A percentile compares a stretch with the other conserved stretches of the same genome.
Evolutionary conservation across 2,329 filamentous ascomycete species (phyloP).

Genomic region (Didymella keratinophila): DNA sequence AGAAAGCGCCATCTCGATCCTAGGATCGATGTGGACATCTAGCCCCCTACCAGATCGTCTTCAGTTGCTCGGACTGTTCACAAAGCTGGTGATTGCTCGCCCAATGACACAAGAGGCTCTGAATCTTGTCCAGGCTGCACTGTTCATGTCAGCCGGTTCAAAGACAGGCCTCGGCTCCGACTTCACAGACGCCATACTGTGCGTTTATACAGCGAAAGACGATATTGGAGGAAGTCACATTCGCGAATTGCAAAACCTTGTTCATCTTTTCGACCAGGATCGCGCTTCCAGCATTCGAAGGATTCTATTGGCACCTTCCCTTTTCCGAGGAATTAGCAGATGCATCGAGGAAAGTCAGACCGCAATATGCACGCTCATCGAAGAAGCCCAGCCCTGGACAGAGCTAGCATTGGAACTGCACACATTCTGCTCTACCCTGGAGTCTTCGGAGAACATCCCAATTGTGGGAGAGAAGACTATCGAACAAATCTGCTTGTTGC

Average conservation of each 20-base stretch:
- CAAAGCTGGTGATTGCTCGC: slow-evolving; percentile 24
- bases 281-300: slow-evolving; percentile 23
- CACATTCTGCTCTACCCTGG: slow-evolving; percentile 28
- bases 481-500: slow-evolving; percentile 13
- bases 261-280: slow-evolving; percentile 27
- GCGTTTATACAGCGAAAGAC: slow-evolving; percentile 19
- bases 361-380: slow-evolving; percentile 30
- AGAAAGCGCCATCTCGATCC: slow-evolving; percentile 17
- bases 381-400: slow-evolving; percentile 25
- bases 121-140: slow-evolving; percentile 33
- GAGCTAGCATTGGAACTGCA: slow-evolving; percentile 33
- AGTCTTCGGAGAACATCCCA: slow-evolving; percentile 23
- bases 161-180: slow-evolving; percentile 15
- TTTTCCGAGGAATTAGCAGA: slow-evolving; percentile 32
- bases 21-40: slow-evolving; percentile 23
- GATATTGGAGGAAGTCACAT: slow-evolving; percentile 33
- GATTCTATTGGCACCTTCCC: slow-evolving; percentile 28
- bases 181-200: slow-evolving; percentile 23
- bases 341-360: slow-evolving; percentile 36
- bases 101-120: slow-evolving; percentile 32
- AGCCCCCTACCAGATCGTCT: not conserved
- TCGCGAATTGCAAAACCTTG: slow-evolving; percentile 25
- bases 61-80: slow-evolving; percentile 29
- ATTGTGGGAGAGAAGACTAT: slow-evolving; percentile 6
- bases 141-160: slow-evolving; percentile 18